Evolutionary conservation across 768 basidiomycete genomes (phyloP).

Genomic region (Pisolithus tinctorius): DNA sequence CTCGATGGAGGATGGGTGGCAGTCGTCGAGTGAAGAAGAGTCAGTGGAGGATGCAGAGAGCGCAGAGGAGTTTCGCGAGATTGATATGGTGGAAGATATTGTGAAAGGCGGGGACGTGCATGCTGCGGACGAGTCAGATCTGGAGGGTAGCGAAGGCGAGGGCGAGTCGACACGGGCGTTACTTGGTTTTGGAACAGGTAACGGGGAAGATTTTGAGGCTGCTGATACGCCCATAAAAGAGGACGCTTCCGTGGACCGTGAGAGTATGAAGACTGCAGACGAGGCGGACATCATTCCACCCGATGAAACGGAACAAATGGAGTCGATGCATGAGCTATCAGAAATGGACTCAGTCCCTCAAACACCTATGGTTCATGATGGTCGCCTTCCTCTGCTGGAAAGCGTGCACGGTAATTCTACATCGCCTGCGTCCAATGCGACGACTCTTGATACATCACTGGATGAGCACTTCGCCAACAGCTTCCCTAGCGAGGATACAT

Average conservation of each 20-base stretch:
- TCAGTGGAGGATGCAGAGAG: conserved; percentile 18
- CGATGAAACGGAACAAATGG: conserved; percentile 10
- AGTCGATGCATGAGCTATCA: conserved; percentile 20
- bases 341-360: conserved; percentile 21
- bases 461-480: conserved; percentile 5
- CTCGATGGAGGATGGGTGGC: conserved; percentile 23
- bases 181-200: conserved; percentile 9
- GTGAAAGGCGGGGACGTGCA: conserved; percentile 2
- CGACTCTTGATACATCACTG: conserved; percentile 12
- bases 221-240: neutral
- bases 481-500: neutral
- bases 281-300: neutral
- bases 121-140: neutral
- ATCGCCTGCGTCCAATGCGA: conserved; percentile 24
- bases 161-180: conserved; percentile 20
- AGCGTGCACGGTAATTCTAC: conserved; percentile 18
- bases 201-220: neutral
- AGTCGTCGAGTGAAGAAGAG: conserved; percentile 16
- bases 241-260: neutral
- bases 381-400: conserved; percentile 18
- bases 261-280: neutral
- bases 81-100: conserved; percentile 3
- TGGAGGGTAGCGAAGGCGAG: conserved; percentile 1
- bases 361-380: conserved; percentile 16
- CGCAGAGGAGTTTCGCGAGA: conserved; percentile 35